Conservation (phyloP, 306 rosid species). For the Dalbergia cultrata region DNA sequence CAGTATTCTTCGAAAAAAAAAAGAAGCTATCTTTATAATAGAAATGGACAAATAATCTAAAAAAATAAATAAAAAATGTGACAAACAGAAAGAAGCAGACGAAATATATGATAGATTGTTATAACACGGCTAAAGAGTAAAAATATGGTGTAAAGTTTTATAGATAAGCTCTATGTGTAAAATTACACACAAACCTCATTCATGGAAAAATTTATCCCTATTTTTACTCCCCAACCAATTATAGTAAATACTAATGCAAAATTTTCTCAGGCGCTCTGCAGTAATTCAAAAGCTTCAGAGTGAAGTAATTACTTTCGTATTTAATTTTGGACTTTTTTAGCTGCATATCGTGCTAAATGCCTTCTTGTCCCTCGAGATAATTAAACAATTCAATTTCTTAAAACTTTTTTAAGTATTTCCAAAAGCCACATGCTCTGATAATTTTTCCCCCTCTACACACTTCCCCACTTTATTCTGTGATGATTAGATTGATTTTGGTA, state of each 20-base stretch:
- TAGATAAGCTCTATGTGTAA: no score
- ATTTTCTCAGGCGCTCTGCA: background rate
- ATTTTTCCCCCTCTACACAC: conserved; percentile 12
- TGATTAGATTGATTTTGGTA: conserved; percentile 53
- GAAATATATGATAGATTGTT: no score
- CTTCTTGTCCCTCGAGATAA: conserved; percentile 34
- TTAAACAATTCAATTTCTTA: conserved; percentile 49
- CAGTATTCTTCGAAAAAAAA: no score
- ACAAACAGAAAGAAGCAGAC: no score
- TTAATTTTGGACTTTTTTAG: conserved; percentile 42
- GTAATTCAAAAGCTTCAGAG: conserved; percentile 38
- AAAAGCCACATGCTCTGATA: conserved; percentile 42
- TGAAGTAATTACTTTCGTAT: conserved; percentile 43
- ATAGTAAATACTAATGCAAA: background rate
- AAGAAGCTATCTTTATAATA: no score
- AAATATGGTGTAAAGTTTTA: no score
- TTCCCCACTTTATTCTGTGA: conserved; percentile 61
- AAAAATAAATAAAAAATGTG: no score
- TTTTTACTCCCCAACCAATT: no score
- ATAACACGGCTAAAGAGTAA: no score
- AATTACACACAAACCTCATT: no score
- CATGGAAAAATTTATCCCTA: no score
- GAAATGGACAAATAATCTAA: no score
- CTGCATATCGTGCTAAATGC: conserved; percentile 43
- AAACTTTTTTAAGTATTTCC: conserved; percentile 54